Base-by-base conservation (phyloP, 352 stramenopile genomes). In the Phytophthora foliorum region DNA sequence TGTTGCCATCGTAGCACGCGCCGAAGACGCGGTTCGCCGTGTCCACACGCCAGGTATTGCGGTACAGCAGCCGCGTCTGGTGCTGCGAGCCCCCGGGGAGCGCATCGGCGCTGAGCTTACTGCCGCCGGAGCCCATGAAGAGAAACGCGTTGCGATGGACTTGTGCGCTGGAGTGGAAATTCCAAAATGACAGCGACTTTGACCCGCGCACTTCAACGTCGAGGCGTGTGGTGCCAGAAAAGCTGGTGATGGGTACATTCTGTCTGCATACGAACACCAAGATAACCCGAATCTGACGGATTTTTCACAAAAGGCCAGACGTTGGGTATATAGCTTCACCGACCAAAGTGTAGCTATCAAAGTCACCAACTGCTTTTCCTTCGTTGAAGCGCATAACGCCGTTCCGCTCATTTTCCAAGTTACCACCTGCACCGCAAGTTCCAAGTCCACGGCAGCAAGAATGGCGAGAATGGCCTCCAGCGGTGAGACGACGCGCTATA, bases 1-100 rank as follows among this genome's bases (percentile, higher is more conserved):
- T 94, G 71, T 92, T 92, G 57, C 86, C 86, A 44, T 92, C 80
- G 67, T 89, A 91, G 69, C 89, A 90, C n/a, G 82, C 79, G 14
- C 84, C 81, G 57, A 97, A 97, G 19, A 86, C 46, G 4, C 88
- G 77, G 56, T 93, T 93, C 25, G 90, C 86, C 19, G 74, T 71
- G 63, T 92, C 84, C 9, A 96, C 82, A 34, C 80, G 77, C 56
- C 72, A 72, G 6, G 86, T 80, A 27, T 87, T 72, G 50, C 81
- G 69, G 55, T 93, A 96, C 19, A 93, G 64, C 22, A 95, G 68
- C 22, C 72, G 69, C 27, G 82, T 93, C 62, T 90, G 82, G 57
- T 84, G 77, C 55, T 67, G 66, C 55, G 68, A 63, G 31, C 63
- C 68, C 7, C 68, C 68, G 14, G 68, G 68, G 22, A 72, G 63